Conservation (phyloP, 768 basidiomycete genomes). For the Trametes villosa region DNA sequence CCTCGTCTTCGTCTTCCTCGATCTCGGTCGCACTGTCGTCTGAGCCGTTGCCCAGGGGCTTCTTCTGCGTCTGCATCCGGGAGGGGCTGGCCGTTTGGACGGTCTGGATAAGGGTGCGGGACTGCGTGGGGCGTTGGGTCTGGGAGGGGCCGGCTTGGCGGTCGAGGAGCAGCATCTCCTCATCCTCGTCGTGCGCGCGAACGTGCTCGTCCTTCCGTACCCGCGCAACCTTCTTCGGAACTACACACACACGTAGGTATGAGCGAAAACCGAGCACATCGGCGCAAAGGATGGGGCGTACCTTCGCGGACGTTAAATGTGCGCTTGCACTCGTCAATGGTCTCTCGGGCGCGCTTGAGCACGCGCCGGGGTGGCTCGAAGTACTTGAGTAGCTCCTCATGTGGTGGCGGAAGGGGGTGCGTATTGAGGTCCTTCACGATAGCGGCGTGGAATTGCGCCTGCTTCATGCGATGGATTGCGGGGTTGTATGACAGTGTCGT, state of each 20-base stretch:
- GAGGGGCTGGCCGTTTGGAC: constrained; percentile 20
- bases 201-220: constrained; percentile 65
- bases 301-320: constrained; percentile 83
- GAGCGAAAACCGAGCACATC: neutral
- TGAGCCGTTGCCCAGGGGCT: constrained; percentile 21
- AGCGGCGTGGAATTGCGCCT: constrained; percentile 90
- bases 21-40: constrained; percentile 58
- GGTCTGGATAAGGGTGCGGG: constrained; percentile 31
- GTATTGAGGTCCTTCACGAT: constrained; percentile 72
- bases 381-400: constrained; percentile 83
- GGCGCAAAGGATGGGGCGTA: constrained; percentile 36
- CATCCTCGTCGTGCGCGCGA: constrained; percentile 62
- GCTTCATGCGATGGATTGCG: constrained; percentile 87
- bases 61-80: constrained; percentile 15
- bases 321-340: constrained; percentile 63
- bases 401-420: constrained; percentile 82
- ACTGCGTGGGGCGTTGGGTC: constrained; percentile 26
- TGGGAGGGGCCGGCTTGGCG: constrained; percentile 33
- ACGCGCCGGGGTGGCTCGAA: constrained; percentile 77
- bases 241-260: constrained; percentile 36
- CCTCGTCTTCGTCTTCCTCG: constrained; percentile 44
- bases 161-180: constrained; percentile 65
- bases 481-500: constrained; percentile 83
- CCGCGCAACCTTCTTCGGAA: constrained; percentile 64
- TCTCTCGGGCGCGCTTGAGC: constrained; percentile 58